Base-by-base conservation (phyloP, 345 rosid species). In the Eucalyptus polyanthemos region DNA sequence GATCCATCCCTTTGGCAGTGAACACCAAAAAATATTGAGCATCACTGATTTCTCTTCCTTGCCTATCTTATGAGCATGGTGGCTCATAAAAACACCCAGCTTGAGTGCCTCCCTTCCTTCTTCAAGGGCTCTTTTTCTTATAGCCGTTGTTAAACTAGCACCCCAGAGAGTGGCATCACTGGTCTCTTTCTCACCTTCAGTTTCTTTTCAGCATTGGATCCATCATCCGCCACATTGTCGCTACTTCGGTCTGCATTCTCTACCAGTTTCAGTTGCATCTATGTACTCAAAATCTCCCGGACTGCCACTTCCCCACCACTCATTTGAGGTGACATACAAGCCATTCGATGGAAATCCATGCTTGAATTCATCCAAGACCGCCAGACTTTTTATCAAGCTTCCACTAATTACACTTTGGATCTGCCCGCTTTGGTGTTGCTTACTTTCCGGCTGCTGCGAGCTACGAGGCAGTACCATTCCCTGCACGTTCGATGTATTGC, bases 261-360 rank as follows among this genome's bases (percentile, higher is more conserved):
- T 90, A 85, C 90, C 91, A 51, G 88, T 67, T 80, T 90, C 94
- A 60, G 85, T 88, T 88, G 86, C 93, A 62, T 76, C 92, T 44
- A 80, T 89, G 45, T 34, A 40, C 34, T 87, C 67, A 54, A 53
- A 56, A 86, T 50, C 92, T 65, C 91, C 90, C 14, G 91, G 89
- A 51, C 86, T 90, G 89, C 92, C 53, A 88, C 92, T 91, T 42
- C 92, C 95, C 97, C 97, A 95, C 97, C 98, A 95, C 92, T 94
- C 94, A 80, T 93, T 91, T 4, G 95, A 91, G 56, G 90, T 89
- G 37, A 92, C 89, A 7, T 93, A 91, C 89, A 96, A 94, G 85
- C 97, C 97, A 47, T 90, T 89, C 22, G 94, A 93, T 88, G 97
- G 98, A 87, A 96, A 96, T 80, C 98, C 97, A 87, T 81, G 81